Conservation (phyloP, 345 rosid genomes). For the Salix viminalis region DNA sequence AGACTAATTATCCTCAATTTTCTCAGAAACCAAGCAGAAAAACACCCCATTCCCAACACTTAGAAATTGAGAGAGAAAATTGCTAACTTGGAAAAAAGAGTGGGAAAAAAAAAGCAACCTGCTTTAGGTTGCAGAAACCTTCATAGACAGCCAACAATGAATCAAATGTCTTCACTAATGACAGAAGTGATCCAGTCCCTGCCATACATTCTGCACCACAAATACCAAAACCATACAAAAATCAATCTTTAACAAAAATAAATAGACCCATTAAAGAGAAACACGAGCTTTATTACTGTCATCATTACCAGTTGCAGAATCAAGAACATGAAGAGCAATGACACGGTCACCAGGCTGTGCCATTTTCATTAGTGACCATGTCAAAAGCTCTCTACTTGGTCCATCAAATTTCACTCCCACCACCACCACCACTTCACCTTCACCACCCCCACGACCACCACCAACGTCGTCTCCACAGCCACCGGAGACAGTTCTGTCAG, state of each 20-base stretch:
- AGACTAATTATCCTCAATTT: too few relatives aligned
- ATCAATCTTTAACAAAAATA: constrained; percentile 17
- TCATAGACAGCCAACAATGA: constrained; percentile 72
- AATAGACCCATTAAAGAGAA: not conserved
- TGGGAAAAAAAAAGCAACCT: constrained; percentile 32
- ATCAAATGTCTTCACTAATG: constrained; percentile 74
- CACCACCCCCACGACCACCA: constrained; percentile 11
- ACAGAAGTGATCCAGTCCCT: constrained; percentile 60
- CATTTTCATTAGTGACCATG: constrained; percentile 82
- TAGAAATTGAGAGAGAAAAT: not conserved
- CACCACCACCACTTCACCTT: constrained; percentile 49
- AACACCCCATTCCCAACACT: not conserved
- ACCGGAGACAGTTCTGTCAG: not conserved
- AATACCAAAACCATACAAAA: not conserved
- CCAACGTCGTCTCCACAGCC: constrained; percentile 12
- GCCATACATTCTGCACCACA: constrained; percentile 34
- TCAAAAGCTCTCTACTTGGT: constrained; percentile 66
- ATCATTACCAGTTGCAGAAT: constrained; percentile 41
- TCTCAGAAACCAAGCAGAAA: not conserved
- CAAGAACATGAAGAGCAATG: constrained; percentile 83
- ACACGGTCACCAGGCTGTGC: constrained; percentile 77
- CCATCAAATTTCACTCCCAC: constrained; percentile 79
- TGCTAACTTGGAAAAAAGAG: not conserved
- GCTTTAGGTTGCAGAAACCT: constrained; percentile 96
- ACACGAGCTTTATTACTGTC: not conserved